phyloP scores from a whole-genome alignment of 768 basidiomycete species.

The Candolleomyces eurysporus region DNA sequence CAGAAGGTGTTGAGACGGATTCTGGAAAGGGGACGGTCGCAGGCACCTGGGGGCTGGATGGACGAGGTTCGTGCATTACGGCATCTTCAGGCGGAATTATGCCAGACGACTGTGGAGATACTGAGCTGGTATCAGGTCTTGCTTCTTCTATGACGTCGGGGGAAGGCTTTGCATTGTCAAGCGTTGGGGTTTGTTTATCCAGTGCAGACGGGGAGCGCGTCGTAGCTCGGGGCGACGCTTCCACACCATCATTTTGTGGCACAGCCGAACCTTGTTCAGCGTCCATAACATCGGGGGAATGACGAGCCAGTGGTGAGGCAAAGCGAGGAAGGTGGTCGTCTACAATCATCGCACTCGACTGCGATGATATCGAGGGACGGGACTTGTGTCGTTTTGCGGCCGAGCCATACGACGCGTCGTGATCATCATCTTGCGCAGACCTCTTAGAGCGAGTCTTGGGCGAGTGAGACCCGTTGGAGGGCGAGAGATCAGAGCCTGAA shows the following conservation, averaged over 20 bases:
- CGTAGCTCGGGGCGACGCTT: not conserved
- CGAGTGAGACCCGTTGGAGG: not conserved
- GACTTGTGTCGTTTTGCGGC: not conserved
- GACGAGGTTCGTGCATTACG: slow-evolving; percentile 1
- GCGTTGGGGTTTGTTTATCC: not conserved
- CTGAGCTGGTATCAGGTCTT: not conserved
- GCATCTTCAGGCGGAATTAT: not conserved
- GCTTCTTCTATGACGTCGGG: not conserved
- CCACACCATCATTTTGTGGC: not conserved
- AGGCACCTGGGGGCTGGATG: not conserved
- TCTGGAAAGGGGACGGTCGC: not conserved
- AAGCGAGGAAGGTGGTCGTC: too few relatives aligned
- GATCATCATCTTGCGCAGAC: not conserved
- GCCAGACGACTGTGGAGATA: not conserved
- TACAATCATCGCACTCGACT: too few relatives aligned
- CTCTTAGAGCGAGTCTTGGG: not conserved
- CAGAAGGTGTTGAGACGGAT: not conserved
- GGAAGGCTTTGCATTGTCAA: not conserved
- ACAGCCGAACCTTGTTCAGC: too few relatives aligned
- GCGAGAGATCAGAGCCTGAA: not conserved
- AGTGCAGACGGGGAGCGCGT: not conserved
- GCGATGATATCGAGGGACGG: not conserved
- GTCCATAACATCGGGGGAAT: too few relatives aligned
- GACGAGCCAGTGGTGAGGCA: too few relatives aligned
- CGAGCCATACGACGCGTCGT: not conserved